Base-by-base conservation (phyloP, 768 basidiomycete genomes). In the Asterophora parasitica region DNA sequence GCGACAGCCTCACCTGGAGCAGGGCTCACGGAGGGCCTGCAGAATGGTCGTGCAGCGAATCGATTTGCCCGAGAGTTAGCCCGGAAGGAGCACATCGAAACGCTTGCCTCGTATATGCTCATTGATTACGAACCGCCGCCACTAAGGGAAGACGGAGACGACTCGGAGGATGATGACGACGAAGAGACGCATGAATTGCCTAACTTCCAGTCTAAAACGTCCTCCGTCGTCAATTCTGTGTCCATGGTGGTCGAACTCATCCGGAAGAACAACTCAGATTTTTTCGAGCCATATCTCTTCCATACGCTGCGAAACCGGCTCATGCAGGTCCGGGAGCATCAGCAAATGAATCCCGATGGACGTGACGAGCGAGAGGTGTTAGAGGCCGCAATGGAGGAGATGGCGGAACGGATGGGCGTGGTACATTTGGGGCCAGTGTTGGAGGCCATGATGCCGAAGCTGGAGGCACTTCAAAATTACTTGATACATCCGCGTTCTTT, bases 241-340 rank as follows among this genome's bases (percentile, higher is more conserved):
- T 84, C 86, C 35, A 83, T 97, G 58, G 74, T 97, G 51, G 87
- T 94, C 54, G 95, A 98, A 63, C 77, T 96, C 33, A 96, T 97
- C 55, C 81, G 94, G 44, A 93, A 97, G 64, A 97, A 97, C 66
- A 97, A 98, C 64, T 95, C 94, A 32, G 95, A 99, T 64, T 97
- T 93, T 62, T 94, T 96, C 61, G 96, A 99, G 67, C 95, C 94
- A 4, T 95, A 93, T 64, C 76, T 97, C 10, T 97, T 96, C 68
- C 94, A 96, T 60, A 92, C 90, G 1, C 70, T 96, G 35, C 83
- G 94, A 41, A 93, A 93, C 61, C 81, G 92, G 38, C 76, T 97
- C 30, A 93, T 97, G 53, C 82, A 83, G 42, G 78, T 92, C 4
- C 92, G 92, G 59, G 90, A 92, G 56, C 80, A 86, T 41, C 63